phyloP scores from a whole-genome alignment of 2,329 filamentous ascomycete genomes.

The Alternaria gansuensis region DNA sequence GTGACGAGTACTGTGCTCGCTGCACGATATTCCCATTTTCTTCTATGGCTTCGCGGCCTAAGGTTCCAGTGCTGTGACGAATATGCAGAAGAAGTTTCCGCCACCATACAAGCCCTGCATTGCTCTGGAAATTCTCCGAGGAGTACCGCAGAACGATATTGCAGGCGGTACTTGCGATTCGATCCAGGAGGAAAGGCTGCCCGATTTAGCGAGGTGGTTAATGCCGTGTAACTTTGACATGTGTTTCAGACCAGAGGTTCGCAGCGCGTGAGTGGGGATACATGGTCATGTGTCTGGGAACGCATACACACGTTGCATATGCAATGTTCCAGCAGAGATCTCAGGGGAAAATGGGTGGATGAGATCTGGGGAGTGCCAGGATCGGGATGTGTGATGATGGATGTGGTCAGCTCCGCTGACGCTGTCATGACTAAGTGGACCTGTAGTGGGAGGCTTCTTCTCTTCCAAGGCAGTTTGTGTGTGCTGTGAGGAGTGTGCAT shows the following conservation, averaged over 20 bases:
- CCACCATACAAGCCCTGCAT: slow-evolving; percentile 21
- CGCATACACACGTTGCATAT: slow-evolving; percentile 27
- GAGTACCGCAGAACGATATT: slow-evolving; percentile 19
- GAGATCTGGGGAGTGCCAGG: slow-evolving; percentile 11
- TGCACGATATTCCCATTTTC: slow-evolving; percentile 1
- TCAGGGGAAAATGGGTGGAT: slow-evolving; percentile 14
- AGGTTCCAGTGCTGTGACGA: slow-evolving; percentile 14
- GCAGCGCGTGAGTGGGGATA: slow-evolving; percentile 19
- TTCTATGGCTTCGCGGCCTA: slow-evolving; percentile 5
- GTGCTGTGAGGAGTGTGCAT: slow-evolving; percentile 1
- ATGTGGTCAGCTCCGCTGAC: background rate
- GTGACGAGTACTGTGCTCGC: background rate
- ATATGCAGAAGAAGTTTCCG: slow-evolving; percentile 17
- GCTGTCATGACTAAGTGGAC: slow-evolving; percentile 1
- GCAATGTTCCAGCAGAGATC: slow-evolving; percentile 25
- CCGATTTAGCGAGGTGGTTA: slow-evolving; percentile 12
- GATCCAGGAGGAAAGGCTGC: background rate
- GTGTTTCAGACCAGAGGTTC: slow-evolving; percentile 28
- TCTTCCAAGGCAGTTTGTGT: slow-evolving; percentile 6
- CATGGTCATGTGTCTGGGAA: slow-evolving; percentile 21
- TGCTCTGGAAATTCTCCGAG: slow-evolving; percentile 13
- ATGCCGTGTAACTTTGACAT: slow-evolving; percentile 16
- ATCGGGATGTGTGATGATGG: slow-evolving; percentile 14
- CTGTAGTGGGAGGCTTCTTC: background rate
- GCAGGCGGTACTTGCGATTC: slow-evolving; percentile 14